Conservation (phyloP, 2,329 filamentous ascomycete genomes). For the Pestalotiopsis fici region DNA sequence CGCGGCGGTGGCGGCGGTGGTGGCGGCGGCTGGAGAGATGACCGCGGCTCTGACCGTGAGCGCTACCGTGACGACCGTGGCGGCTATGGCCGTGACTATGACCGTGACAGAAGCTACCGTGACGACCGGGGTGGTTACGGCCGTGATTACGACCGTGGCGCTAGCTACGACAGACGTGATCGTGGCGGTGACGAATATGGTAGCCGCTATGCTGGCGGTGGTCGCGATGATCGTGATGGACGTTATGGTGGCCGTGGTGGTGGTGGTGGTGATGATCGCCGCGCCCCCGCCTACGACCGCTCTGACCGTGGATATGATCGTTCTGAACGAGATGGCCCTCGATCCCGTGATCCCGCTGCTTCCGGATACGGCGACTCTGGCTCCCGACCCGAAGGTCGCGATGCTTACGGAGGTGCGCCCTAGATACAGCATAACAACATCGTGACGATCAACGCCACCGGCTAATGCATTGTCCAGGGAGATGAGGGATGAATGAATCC, state of each 20-base stretch:
- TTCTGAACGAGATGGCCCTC: constrained; percentile 40
- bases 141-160: constrained; percentile 41
- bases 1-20: constrained; percentile 46
- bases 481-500: constrained; percentile 15
- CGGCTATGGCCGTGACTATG: constrained; percentile 42
- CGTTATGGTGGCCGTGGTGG: constrained; percentile 15
- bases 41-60: constrained; percentile 37
- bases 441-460: constrained; percentile 18
- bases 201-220: constrained; percentile 26
- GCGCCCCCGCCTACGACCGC: constrained; percentile 45
- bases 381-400: constrained; percentile 40
- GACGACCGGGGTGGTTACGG: constrained; percentile 34
- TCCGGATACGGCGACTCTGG: constrained; percentile 41
- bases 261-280: constrained; percentile 19
- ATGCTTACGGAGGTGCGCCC: constrained; percentile 42
- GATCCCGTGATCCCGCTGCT: constrained; percentile 40
- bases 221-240: constrained; percentile 6
- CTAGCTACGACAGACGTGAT: constrained; percentile 34
- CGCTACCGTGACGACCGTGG: constrained; percentile 40
- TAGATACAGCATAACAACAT: constrained; percentile 19
- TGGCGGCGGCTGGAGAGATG: constrained; percentile 20
- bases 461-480: constrained; percentile 25
- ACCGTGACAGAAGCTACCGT: constrained; percentile 36
- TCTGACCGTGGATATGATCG: constrained; percentile 49
- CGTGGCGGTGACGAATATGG: constrained; percentile 31